A percentile compares a stretch with the other conserved stretches of the same genome.
Conservation (phyloP, 1,284 basidiomycete species). For the Ganoderma leucocontextum region DNA sequence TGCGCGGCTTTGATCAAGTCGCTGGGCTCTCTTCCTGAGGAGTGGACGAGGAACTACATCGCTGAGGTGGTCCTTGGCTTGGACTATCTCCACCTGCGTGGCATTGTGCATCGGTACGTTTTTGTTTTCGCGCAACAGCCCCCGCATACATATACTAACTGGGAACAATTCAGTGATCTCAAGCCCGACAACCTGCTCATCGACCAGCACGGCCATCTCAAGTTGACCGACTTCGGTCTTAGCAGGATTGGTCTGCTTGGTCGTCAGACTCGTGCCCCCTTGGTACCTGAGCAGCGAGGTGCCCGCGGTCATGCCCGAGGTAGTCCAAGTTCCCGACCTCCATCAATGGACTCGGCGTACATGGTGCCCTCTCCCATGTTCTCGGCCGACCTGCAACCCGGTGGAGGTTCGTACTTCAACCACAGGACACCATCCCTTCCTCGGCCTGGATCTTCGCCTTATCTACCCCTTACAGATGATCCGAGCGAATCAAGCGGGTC, state of each 20-base stretch:
- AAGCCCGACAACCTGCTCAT: slow-evolving; percentile 99
- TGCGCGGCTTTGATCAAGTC: slow-evolving; percentile 97
- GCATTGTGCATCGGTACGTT: slow-evolving; percentile 95
- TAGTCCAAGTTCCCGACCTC: slow-evolving; percentile 75
- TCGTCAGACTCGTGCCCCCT: slow-evolving; percentile 89
- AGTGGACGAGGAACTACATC: slow-evolving; percentile 96
- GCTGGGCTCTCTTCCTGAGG: slow-evolving; percentile 91
- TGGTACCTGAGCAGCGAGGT: slow-evolving; percentile 54
- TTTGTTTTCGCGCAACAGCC: slow-evolving; percentile 21
- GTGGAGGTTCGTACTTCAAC: slow-evolving; percentile 84
- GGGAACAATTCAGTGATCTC: slow-evolving; percentile 74
- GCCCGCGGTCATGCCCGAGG: slow-evolving; percentile 62
- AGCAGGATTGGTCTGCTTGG: slow-evolving; percentile 97
- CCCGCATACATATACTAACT: slow-evolving; percentile 7
- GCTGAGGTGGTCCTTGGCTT: slow-evolving; percentile 96
- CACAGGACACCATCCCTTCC: slow-evolving; percentile 66
- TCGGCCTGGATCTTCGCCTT: slow-evolving; percentile 69
- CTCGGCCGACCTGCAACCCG: slow-evolving; percentile 56
- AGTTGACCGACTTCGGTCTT: slow-evolving; percentile 97
- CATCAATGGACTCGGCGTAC: slow-evolving; percentile 86
- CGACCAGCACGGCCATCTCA: slow-evolving; percentile 94
- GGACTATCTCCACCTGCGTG: slow-evolving; percentile 93
- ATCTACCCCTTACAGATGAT: slow-evolving; percentile 78
- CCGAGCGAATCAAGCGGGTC: slow-evolving; percentile 87
- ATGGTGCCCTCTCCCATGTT: slow-evolving; percentile 73